Percentiles rank a stretch among this genome's conserved stretches.
Conservation (phyloP, 1,139 yeast species). For the Blastobotrys arbuscula region DNA sequence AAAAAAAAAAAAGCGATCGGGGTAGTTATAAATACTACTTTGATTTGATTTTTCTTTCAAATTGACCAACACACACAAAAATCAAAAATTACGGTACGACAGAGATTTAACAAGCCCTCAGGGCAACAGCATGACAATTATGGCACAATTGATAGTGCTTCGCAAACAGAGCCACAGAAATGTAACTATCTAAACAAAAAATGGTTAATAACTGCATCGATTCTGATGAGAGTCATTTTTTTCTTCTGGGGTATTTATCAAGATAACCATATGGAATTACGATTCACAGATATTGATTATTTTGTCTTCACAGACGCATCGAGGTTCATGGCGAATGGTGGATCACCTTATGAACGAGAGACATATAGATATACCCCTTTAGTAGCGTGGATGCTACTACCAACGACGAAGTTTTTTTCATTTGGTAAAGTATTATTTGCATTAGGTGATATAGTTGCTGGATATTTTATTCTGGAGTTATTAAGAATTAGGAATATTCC, state of each 20-base stretch:
- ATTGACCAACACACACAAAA: not conserved
- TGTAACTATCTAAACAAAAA: not conserved
- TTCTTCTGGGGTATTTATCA: constrained; percentile 83
- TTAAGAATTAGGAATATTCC: constrained; percentile 33
- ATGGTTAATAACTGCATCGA: constrained; percentile 9
- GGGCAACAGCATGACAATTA: not conserved
- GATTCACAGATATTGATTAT: constrained; percentile 92
- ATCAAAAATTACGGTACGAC: not conserved
- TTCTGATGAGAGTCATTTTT: constrained; percentile 48
- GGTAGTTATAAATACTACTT: too few species aligned
- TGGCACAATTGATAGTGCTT: not conserved
- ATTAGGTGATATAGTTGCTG: constrained; percentile 74
- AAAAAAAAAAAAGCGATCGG: too few species aligned
- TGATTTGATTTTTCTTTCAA: not conserved
- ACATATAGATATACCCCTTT: constrained; percentile 93
- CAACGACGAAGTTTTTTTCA: constrained; percentile 52
- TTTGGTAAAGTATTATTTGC: constrained; percentile 80
- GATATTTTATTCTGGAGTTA: constrained; percentile 52
- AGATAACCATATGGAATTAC: constrained; percentile 70
- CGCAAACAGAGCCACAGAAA: not conserved
- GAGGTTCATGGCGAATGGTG: constrained; percentile 53
- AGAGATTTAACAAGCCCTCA: not conserved
- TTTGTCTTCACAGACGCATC: constrained; percentile 92
- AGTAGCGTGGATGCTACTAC: constrained; percentile 74
- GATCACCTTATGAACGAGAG: constrained; percentile 75